phyloP scores from a whole-genome alignment of 2,329 filamentous ascomycete species.

The Cladophialophora bantiana region DNA sequence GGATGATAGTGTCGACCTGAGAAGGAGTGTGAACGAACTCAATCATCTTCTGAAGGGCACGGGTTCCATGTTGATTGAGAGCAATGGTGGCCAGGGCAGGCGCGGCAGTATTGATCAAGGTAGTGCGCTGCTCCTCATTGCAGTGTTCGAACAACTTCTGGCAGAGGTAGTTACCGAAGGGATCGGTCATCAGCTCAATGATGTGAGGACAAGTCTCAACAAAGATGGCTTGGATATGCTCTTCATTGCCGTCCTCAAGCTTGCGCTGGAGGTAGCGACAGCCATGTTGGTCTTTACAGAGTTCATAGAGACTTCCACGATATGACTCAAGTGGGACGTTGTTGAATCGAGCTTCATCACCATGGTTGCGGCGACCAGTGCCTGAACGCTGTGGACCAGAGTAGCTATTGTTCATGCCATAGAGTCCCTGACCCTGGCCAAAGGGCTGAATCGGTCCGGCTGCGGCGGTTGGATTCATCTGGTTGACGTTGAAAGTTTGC shows the following conservation, averaged over 20 bases:
- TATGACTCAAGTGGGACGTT: slow-evolving; percentile 83
- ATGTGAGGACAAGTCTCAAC: slow-evolving; percentile 91
- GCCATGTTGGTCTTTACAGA: slow-evolving; percentile 98
- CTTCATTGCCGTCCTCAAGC: slow-evolving; percentile 84
- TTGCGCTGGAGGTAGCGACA: slow-evolving; percentile 98
- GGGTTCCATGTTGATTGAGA: slow-evolving; percentile 94
- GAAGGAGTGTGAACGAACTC: slow-evolving; percentile 87
- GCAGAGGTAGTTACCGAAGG: slow-evolving; percentile 98
- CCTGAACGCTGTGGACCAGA: slow-evolving; percentile 68
- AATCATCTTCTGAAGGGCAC: slow-evolving; percentile 99
- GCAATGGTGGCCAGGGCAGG: slow-evolving; percentile 90
- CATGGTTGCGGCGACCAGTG: slow-evolving; percentile 69
- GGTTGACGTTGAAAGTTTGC: slow-evolving; percentile 42
- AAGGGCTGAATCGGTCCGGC: slow-evolving; percentile 54
- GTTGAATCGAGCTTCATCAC: slow-evolving; percentile 71
- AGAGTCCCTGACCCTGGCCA: slow-evolving; percentile 60
- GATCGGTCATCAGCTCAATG: slow-evolving; percentile 97
- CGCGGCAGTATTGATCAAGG: slow-evolving; percentile 87
- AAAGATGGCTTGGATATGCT: slow-evolving; percentile 92
- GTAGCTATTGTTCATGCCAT: slow-evolving; percentile 61
- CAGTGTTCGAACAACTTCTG: slow-evolving; percentile 97
- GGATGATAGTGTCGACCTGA: slow-evolving; percentile 82
- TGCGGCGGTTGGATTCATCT: slow-evolving; percentile 35
- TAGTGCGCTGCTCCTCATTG: slow-evolving; percentile 92
- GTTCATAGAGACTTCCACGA: slow-evolving; percentile 80